Evolutionary conservation across 192 early-diverging fungal genomes (phyloP).

Genomic region (Gonapodya sp.): DNA sequence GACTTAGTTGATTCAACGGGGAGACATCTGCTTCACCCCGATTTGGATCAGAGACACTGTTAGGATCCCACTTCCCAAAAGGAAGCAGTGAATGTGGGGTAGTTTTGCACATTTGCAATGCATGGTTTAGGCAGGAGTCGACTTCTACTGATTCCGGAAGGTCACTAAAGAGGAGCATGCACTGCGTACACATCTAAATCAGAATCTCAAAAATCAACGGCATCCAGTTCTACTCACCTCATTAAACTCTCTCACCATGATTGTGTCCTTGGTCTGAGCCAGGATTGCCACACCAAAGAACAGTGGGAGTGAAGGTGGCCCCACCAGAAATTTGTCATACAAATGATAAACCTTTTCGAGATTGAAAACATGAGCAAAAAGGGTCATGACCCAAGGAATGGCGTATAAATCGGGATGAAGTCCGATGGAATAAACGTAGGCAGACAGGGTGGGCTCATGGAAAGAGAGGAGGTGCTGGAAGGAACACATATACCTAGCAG

Average conservation of each 20-base stretch:
- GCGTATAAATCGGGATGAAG: constrained; percentile 66
- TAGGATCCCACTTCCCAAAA: constrained; percentile 8
- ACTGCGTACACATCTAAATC: constrained; percentile 12
- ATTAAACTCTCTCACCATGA: constrained; percentile 62
- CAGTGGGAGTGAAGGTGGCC: constrained; percentile 49
- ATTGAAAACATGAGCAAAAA: constrained; percentile 75
- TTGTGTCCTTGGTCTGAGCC: constrained; percentile 47
- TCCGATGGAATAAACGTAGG: constrained; percentile 47
- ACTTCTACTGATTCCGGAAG: constrained; percentile 60
- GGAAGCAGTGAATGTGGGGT: constrained; percentile 52
- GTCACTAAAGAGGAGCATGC: constrained; percentile 31
- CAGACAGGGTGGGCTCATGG: constrained; percentile 63
- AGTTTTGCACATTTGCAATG: constrained; percentile 52
- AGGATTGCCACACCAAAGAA: constrained; percentile 64
- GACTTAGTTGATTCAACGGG: neutral
- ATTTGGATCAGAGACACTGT: constrained; percentile 4
- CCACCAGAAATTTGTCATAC: constrained; percentile 66
- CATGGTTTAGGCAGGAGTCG: constrained; percentile 53
- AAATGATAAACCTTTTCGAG: constrained; percentile 70
- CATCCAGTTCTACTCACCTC: constrained; percentile 30
- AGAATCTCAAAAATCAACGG: neutral
- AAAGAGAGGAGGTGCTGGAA: constrained; percentile 57
- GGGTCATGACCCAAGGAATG: constrained; percentile 73
- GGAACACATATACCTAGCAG: constrained; percentile 33
- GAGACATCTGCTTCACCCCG: constrained; percentile 10